These are phyloP conservation scores for Ascodesmis nigricans DNA, from an alignment of 495 filamentous ascomycete species.

Conservation along the genomic window DNA sequence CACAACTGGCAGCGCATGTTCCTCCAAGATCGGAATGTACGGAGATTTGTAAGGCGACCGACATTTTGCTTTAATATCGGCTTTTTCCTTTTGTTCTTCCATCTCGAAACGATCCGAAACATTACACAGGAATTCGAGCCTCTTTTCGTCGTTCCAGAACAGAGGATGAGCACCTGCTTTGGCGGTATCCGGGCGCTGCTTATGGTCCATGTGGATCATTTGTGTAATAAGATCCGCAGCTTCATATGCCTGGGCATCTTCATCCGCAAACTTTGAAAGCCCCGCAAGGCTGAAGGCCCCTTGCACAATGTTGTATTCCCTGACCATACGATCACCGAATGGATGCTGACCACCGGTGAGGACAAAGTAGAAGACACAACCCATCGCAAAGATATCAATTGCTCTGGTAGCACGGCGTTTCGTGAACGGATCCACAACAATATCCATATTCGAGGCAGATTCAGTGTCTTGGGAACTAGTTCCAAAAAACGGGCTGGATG, in stretches of 20 bases:
- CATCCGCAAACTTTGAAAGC: conserved; percentile 29
- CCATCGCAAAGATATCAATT: conserved; percentile 91
- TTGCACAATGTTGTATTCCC: conserved; percentile 90
- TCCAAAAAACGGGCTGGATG: conserved; percentile 8
- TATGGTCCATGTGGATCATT: conserved; percentile 61
- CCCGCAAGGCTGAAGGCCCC: conserved; percentile 50
- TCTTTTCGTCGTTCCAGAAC: conserved; percentile 79
- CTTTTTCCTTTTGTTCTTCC: conserved; percentile 67
- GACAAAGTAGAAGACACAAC: conserved; percentile 91
- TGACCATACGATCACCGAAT: conserved; percentile 84
- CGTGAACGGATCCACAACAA: conserved; percentile 37
- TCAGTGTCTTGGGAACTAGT: conserved; percentile 23
- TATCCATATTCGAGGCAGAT: conserved; percentile 26
- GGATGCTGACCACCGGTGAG: conserved; percentile 80
- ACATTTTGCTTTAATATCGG: conserved; percentile 45
- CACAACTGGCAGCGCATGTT: conserved; percentile 30
- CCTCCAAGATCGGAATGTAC: conserved; percentile 42
- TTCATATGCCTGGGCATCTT: conserved; percentile 67
- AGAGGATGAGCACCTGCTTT: conserved; percentile 80
- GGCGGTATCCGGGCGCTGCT: conserved; percentile 41
- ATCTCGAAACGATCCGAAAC: conserved; percentile 89
- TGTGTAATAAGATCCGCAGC: conserved; percentile 62
- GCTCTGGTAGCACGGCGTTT: conserved; percentile 74
- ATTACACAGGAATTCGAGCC: conserved; percentile 74
- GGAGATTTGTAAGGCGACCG: conserved; percentile 36